A percentile compares a stretch with the other conserved stretches of the same genome.
Evolutionary conservation across 805 yeast species (phyloP).

Genomic region (Ogataea paradorogensis): DNA sequence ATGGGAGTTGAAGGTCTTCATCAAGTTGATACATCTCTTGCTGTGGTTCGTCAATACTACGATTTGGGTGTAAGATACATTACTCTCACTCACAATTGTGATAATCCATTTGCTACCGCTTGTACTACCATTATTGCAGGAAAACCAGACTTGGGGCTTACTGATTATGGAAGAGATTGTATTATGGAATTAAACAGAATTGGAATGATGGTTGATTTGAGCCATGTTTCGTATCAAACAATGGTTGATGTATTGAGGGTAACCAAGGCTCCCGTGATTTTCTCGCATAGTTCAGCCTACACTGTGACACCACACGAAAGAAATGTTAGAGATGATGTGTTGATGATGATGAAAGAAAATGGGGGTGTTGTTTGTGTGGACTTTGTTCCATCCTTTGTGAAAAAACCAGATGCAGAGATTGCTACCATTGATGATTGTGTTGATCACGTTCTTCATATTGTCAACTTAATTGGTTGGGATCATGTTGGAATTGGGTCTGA

Average conservation of each 20-base stretch:
- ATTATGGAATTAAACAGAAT: constrained; percentile 49
- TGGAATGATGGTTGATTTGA: constrained; percentile 52
- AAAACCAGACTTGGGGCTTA: constrained; percentile 42
- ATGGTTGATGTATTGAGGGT: constrained; percentile 43
- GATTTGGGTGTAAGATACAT: constrained; percentile 53
- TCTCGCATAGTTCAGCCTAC: constrained; percentile 48
- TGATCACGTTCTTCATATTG: constrained; percentile 42
- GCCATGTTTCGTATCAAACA: constrained; percentile 48
- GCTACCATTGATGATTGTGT: constrained; percentile 48
- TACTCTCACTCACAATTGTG: constrained; percentile 54
- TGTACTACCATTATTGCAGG: constrained; percentile 48
- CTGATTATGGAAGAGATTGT: constrained; percentile 41
- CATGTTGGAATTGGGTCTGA: constrained; percentile 52
- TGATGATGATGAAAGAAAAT: constrained; percentile 37
- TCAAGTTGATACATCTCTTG: constrained; percentile 48
- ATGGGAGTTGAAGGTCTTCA: constrained; percentile 56
- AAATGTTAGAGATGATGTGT: constrained; percentile 48
- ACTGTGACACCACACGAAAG: constrained; percentile 40
- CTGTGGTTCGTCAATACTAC: constrained; percentile 46
- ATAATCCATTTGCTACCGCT: constrained; percentile 56
- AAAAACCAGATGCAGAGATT: constrained; percentile 15
- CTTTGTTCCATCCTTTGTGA: constrained; percentile 43
- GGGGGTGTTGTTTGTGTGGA: constrained; percentile 50
- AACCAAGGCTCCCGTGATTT: constrained; percentile 46
- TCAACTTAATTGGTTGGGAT: constrained; percentile 47